Evolutionary conservation across 2,329 filamentous ascomycete species (phyloP).

Genomic region (Corinectria fuckeliana): DNA sequence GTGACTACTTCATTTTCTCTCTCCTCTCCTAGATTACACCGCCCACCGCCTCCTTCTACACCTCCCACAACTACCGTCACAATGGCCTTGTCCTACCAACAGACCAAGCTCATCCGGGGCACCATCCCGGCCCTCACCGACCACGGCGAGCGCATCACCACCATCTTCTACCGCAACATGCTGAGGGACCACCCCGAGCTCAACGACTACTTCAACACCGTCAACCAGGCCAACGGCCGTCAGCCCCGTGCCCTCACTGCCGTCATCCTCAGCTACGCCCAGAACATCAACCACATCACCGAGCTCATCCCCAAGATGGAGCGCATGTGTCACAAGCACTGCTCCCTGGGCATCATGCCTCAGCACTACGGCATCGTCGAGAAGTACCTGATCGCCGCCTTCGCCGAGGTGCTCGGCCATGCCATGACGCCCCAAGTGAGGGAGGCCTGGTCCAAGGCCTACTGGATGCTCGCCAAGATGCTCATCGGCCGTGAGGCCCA

Average conservation of each 20-base stretch:
- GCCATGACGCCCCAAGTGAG: slow-evolving; percentile 68
- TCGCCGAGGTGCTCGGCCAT: slow-evolving; percentile 69
- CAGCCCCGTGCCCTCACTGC: slow-evolving; percentile 45
- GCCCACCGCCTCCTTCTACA: not conserved
- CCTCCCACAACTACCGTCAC: slow-evolving; percentile 9
- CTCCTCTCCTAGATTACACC: not conserved
- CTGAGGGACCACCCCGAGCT: slow-evolving; percentile 69
- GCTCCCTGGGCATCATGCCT: slow-evolving; percentile 69
- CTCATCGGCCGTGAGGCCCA: slow-evolving; percentile 71
- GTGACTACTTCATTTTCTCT: not conserved
- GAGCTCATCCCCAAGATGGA: slow-evolving; percentile 61
- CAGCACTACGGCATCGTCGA: slow-evolving; percentile 76
- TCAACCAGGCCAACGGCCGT: slow-evolving; percentile 45
- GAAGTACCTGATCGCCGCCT: slow-evolving; percentile 70
- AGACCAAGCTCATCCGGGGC: slow-evolving; percentile 70
- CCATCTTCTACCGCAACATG: slow-evolving; percentile 76
- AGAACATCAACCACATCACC: slow-evolving; percentile 70
- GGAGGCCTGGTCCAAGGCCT: slow-evolving; percentile 74
- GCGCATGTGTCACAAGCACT: slow-evolving; percentile 74
- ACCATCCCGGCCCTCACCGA: slow-evolving; percentile 73
- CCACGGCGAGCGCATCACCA: slow-evolving; percentile 72
- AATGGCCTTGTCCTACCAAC: slow-evolving; percentile 56
- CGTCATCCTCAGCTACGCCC: slow-evolving; percentile 71
- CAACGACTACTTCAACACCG: slow-evolving; percentile 71
- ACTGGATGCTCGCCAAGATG: slow-evolving; percentile 75